Evolutionary conservation across 257 asterid species (phyloP).

Genomic region (Sherardia arvensis): DNA sequence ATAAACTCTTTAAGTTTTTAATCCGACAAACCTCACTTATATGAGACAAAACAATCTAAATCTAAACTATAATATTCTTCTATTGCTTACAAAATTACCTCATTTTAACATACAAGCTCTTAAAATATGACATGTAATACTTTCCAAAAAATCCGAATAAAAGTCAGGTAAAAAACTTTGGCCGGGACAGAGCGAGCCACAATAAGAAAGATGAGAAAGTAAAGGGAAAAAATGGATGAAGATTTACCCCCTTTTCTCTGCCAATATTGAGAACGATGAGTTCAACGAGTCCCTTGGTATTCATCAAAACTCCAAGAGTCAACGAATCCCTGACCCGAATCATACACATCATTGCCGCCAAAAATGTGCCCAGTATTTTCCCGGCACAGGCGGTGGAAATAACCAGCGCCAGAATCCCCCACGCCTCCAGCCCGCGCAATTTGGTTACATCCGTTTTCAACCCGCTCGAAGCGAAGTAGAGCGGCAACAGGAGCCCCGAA

Average conservation of each 20-base stretch:
- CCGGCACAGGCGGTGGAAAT: slow-evolving; percentile 49
- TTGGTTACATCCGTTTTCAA: slow-evolving; percentile 42
- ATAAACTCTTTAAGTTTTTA: too few relatives aligned
- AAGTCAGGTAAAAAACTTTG: too few relatives aligned
- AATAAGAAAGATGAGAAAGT: not conserved
- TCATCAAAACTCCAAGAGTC: slow-evolving; percentile 58
- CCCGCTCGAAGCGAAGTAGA: slow-evolving; percentile 57
- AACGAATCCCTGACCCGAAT: slow-evolving; percentile 46
- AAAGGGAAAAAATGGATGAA: not conserved
- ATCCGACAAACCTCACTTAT: too few relatives aligned
- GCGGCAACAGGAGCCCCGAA: slow-evolving; percentile 46
- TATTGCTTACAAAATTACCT: too few relatives aligned
- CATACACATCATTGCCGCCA: slow-evolving; percentile 41
- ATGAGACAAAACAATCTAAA: too few relatives aligned
- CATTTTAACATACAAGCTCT: too few relatives aligned
- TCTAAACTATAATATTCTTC: too few relatives aligned
- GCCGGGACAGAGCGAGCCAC: too few relatives aligned
- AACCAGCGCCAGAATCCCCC: slow-evolving; percentile 55
- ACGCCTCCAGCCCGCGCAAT: slow-evolving; percentile 27
- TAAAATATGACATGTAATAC: too few relatives aligned
- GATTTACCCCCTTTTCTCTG: slow-evolving; percentile 42
- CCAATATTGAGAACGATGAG: slow-evolving; percentile 57
- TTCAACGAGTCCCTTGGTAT: slow-evolving; percentile 68
- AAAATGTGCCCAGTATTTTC: slow-evolving; percentile 46
- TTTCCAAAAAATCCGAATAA: too few relatives aligned